Evolutionary conservation across 352 stramenopile species (phyloP), one percentile per base, ranked within the genome.

Genomic region (Phytophthora brassicae): DNA sequence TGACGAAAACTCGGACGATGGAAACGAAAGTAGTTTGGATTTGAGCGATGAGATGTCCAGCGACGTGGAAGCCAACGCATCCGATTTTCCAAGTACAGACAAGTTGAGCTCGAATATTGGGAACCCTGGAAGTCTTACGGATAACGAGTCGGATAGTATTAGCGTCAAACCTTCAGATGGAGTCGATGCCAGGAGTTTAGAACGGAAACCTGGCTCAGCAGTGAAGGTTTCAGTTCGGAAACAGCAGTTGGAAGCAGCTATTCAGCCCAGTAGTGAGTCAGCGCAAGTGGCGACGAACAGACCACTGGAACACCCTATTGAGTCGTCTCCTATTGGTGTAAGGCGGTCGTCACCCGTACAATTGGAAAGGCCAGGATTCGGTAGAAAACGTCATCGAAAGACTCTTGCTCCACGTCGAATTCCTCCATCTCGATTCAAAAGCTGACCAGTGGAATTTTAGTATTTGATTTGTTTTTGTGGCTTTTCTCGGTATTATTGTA

Each of bases 301-400:
- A 11, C 3, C 38, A 5, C 6, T 44, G 36, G 36, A 42, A 17
- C 33, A 44, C 17, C 31, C 29, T 23, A 47, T 23, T 42, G 38
- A 53, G n/a, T 26, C 38, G 19, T 46, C 41, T 45, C 20, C 36
- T 33, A 24, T 39, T 19, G 35, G 24, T 11, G 46, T 23, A 20
- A 58, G 17, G 14, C 23, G 42, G 28, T 9, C 11, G 28, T 8
- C 19, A 12, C 14, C 44, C 11, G 41, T 42, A 33, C 64, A 60
- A 38, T 39, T 52, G 29, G 56, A 74, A 19, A 60, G 45, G 17
- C 19, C 42, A 0, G 33, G 54, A 5, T 77, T 55, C 14, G 71
- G 69, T 39, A 72, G 79, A 51, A 89, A 87, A 48, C 75, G 79
- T 14, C 75, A 84, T 35, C 75, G 79, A 41, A 89, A 89, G 59